Conservation (phyloP, 1,139 yeast species). For the Candida sp. region DNA sequence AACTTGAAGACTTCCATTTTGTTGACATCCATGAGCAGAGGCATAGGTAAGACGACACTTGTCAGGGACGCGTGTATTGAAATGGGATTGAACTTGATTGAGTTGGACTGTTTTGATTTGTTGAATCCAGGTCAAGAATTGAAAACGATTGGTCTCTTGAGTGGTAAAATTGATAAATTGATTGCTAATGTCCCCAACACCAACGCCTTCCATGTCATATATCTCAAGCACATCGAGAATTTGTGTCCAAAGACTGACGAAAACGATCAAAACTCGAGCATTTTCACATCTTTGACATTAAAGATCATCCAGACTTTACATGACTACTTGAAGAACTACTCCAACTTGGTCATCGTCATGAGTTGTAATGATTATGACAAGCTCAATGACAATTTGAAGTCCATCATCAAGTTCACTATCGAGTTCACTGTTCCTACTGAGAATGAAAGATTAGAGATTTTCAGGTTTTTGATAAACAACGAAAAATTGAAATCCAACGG, state of each 20-base stretch:
- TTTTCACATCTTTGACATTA: constrained; percentile 58
- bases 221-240: constrained; percentile 75
- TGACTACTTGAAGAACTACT: constrained; percentile 47
- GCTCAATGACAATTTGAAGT: constrained; percentile 68
- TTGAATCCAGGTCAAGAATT: constrained; percentile 72
- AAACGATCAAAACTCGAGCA: constrained; percentile 60
- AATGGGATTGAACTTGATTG: constrained; percentile 71
- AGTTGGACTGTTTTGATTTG: constrained; percentile 70
- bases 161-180: constrained; percentile 74
- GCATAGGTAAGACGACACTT: constrained; percentile 78
- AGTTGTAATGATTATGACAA: constrained; percentile 78
- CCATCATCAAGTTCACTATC: constrained; percentile 77
- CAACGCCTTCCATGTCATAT: constrained; percentile 47
- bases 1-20: constrained; percentile 65
- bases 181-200: constrained; percentile 24
- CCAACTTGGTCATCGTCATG: constrained; percentile 59
- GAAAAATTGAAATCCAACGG: constrained; percentile 17
- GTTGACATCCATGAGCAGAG: constrained; percentile 71
- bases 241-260: constrained; percentile 71
- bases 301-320: constrained; percentile 64
- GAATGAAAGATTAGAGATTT: constrained; percentile 67
- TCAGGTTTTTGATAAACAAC: constrained; percentile 49
- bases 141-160: constrained; percentile 77
- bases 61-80: constrained; percentile 58
- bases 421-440: constrained; percentile 82